These are phyloP conservation scores for Malania oleifera DNA, from an alignment of 164 flowering plant genomes.

Conservation along the genomic window DNA sequence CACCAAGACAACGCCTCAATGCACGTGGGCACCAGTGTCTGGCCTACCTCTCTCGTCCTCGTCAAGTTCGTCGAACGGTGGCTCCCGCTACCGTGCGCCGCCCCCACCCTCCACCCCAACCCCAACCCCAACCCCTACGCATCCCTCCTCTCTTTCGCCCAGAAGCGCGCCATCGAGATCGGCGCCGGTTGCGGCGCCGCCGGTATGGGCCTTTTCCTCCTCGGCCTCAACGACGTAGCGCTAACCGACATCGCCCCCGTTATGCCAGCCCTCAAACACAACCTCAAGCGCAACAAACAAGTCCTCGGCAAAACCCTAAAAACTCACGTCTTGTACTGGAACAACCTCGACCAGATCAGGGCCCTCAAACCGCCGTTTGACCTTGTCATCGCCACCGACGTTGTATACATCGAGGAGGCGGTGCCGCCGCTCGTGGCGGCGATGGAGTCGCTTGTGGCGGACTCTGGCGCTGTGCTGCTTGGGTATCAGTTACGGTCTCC, in stretches of 20 bases:
- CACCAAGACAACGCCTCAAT: slow-evolving; percentile 88
- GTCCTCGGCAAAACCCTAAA: slow-evolving; percentile 43
- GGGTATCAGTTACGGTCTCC: slow-evolving; percentile 86
- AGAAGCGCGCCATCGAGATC: slow-evolving; percentile 70
- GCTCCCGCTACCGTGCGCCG: slow-evolving; percentile 24
- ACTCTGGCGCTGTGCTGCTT: slow-evolving; percentile 61
- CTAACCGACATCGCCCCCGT: slow-evolving; percentile 85
- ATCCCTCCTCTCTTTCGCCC: slow-evolving; percentile 53
- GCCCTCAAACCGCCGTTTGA: slow-evolving; percentile 68
- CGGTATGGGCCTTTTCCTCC: slow-evolving; percentile 76
- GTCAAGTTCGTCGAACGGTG: slow-evolving; percentile 93
- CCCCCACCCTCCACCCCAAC: not conserved
- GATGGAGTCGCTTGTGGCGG: slow-evolving; percentile 58
- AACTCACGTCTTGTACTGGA: slow-evolving; percentile 62
- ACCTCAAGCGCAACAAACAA: slow-evolving; percentile 74
- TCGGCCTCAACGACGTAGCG: slow-evolving; percentile 65
- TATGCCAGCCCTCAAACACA: slow-evolving; percentile 84
- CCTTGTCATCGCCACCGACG: slow-evolving; percentile 78
- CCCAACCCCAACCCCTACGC: slow-evolving; percentile 55
- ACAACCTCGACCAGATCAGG: slow-evolving; percentile 47
- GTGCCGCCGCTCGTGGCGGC: slow-evolving; percentile 49
- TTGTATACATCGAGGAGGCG: slow-evolving; percentile 77
- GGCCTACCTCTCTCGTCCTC: slow-evolving; percentile 95
- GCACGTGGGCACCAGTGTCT: slow-evolving; percentile 97
- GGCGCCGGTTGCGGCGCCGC: slow-evolving; percentile 88